Percentiles rank a stretch among this genome's conserved stretches.
Conservation (phyloP, 176 grass and related monocot genomes). For the Guadua angustifolia region DNA sequence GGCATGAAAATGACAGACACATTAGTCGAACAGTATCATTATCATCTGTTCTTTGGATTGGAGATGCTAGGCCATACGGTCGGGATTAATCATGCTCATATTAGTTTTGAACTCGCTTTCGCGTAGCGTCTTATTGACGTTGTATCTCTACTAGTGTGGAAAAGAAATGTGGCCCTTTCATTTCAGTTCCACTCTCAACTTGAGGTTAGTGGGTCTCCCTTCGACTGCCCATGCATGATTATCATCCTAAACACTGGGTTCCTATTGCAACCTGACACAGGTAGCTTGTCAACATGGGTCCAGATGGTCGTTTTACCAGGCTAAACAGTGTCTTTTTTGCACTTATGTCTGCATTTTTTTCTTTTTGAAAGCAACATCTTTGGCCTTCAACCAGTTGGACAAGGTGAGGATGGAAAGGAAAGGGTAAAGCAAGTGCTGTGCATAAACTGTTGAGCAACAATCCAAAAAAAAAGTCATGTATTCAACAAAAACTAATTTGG, state of each 20-base stretch:
- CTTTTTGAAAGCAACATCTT: background rate
- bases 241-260: background rate
- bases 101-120: conserved; percentile 15
- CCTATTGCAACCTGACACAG: background rate
- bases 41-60: background rate
- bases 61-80: background rate
- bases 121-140: background rate
- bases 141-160: background rate
- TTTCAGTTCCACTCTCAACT: background rate
- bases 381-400: background rate
- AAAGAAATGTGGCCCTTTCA: background rate
- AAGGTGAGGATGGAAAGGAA: background rate
- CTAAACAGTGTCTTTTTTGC: background rate
- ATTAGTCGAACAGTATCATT: conserved; percentile 14
- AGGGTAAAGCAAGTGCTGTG: background rate
- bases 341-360: background rate
- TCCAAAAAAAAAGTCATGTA: background rate
- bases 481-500: background rate
- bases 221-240: background rate
- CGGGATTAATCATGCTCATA: background rate
- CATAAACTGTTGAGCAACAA: background rate
- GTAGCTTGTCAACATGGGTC: background rate
- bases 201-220: background rate
- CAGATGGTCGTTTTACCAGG: background rate
- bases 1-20: background rate